Conservation (phyloP, 352 stramenopile species). For the Pythium dissimile region DNA sequence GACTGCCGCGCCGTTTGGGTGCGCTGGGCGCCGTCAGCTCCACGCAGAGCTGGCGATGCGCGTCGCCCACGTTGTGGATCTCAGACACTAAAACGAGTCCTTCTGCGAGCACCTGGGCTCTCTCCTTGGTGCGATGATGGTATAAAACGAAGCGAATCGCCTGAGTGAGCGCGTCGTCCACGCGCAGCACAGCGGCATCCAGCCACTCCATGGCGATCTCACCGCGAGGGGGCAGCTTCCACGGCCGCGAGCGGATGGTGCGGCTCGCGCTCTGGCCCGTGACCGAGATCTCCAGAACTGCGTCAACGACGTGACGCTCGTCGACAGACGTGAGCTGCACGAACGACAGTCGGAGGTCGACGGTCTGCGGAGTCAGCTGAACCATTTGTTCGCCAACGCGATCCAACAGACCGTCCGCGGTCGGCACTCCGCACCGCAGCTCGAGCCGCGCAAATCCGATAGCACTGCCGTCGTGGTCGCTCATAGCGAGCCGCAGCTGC, state of each 20-base stretch:
- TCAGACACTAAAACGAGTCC: not conserved
- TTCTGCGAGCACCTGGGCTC: constrained; percentile 12
- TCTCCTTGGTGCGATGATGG: constrained; percentile 10
- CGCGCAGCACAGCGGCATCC: not conserved
- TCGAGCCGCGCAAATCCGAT: not conserved
- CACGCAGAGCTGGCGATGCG: not conserved
- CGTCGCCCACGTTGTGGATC: not conserved
- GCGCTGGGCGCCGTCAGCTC: not conserved
- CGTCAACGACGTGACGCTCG: not conserved
- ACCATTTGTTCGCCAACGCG: too few species aligned
- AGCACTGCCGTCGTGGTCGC: constrained; percentile 2
- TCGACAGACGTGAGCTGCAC: not conserved
- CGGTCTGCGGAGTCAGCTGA: not conserved
- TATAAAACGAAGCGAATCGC: constrained; percentile 13
- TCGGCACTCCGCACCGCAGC: not conserved
- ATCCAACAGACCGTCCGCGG: too few species aligned
- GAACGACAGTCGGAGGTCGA: not conserved
- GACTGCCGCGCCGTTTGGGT: too few species aligned
- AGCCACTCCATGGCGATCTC: not conserved
- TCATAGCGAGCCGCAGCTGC: not conserved
- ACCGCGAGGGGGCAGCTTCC: not conserved
- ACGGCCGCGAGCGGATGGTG: not conserved
- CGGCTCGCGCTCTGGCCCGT: not conserved
- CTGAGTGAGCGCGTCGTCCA: constrained; percentile 9
- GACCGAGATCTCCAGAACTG: constrained; percentile 4